These are phyloP conservation scores for Phytophthora constricta DNA, from an alignment of 352 stramenopile genomes.

Conservation along the genomic window DNA sequence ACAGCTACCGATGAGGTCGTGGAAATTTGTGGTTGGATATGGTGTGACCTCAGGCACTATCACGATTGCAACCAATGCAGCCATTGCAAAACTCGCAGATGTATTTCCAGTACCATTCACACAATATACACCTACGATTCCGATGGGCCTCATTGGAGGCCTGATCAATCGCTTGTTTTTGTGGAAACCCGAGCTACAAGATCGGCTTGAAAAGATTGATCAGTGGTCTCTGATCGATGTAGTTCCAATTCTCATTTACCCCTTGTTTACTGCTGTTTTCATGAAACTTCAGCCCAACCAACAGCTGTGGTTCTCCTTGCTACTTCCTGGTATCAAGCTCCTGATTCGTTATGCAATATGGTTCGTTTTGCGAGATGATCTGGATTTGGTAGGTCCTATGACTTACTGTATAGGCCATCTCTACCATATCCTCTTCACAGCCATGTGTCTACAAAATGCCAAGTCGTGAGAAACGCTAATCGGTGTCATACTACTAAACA, in stretches of 20 bases:
- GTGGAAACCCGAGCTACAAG: neutral
- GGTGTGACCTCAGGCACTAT: conserved; percentile 9
- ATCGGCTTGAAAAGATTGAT: conserved; percentile 18
- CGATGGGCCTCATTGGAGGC: conserved; percentile 9
- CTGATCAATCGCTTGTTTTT: conserved; percentile 16
- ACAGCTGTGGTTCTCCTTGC: conserved; percentile 41
- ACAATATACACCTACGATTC: conserved; percentile 15
- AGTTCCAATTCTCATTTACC: conserved; percentile 39
- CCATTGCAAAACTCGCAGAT: too few relatives aligned
- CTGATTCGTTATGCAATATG: conserved; percentile 27
- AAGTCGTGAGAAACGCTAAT: conserved; percentile 38
- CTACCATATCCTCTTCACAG: conserved; percentile 50
- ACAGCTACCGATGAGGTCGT: conserved; percentile 17
- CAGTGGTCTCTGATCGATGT: conserved; percentile 16
- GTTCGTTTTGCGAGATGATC: conserved; percentile 19
- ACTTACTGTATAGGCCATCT: conserved; percentile 34
- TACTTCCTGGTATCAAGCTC: conserved; percentile 43
- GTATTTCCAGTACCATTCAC: conserved; percentile 46
- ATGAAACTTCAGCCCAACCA: conserved; percentile 21
- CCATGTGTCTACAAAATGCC: conserved; percentile 45
- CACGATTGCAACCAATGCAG: conserved; percentile 21
- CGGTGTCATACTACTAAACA: conserved; percentile 30
- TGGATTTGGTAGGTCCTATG: conserved; percentile 32
- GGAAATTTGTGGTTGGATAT: conserved; percentile 14
- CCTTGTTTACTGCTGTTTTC: conserved; percentile 38